A percentile compares a stretch with the other conserved stretches of the same genome.
Evolutionary conservation across 148 eudicot genomes (phyloP).

Genomic region (Polygonum maritimum): DNA sequence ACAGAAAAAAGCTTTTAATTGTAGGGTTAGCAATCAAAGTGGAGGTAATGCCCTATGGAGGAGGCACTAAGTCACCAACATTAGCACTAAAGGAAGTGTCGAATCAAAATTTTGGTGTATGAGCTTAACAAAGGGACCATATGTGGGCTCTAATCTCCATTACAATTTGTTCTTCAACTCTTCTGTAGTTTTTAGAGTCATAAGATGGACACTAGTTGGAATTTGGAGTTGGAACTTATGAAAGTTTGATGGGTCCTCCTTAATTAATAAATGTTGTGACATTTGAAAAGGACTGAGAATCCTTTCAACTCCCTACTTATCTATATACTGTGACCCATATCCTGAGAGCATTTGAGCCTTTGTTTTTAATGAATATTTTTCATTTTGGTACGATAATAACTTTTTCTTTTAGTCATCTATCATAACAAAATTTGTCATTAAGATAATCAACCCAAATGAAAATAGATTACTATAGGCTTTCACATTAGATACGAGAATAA

Average conservation of each 20-base stretch:
- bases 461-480: too few relatives aligned
- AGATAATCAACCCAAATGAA: too few relatives aligned
- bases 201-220: neutral
- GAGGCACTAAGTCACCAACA: conserved; percentile 5
- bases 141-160: neutral
- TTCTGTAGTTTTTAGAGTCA: neutral
- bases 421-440: neutral
- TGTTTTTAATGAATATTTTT: neutral
- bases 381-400: neutral
- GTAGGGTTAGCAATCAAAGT: conserved; percentile 7
- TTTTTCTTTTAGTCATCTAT: neutral
- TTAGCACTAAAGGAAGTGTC: neutral
- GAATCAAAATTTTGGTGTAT: conserved; percentile 1
- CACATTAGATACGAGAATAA: too few relatives aligned
- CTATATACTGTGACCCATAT: neutral
- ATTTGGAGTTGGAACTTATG: conserved; percentile 2
- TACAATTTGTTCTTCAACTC: neutral
- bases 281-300: neutral
- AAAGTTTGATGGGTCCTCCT: conserved; percentile 9
- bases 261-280: neutral
- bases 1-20: neutral
- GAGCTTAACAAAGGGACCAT: neutral
- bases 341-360: neutral
- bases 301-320: neutral
- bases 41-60: neutral